A percentile compares a stretch with the other conserved stretches of the same genome.
Evolutionary conservation across 1,284 basidiomycete genomes (phyloP).

Genomic region (Rhodotorula sp.): DNA sequence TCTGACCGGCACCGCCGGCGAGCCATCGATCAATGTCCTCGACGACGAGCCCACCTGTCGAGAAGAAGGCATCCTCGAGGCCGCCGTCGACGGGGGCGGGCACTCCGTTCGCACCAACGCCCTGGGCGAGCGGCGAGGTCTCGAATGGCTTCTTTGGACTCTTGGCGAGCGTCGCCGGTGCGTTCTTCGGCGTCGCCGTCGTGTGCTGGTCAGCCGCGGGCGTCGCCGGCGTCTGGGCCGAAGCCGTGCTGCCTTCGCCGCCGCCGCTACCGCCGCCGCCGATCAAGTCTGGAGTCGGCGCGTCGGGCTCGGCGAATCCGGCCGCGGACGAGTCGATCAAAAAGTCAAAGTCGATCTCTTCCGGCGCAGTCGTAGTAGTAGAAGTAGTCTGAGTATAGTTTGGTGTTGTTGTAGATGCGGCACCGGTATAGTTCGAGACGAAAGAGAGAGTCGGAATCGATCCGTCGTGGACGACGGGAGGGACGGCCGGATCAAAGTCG

Average conservation of each 20-base stretch:
- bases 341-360: conserved; percentile 28
- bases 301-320: conserved; percentile 29
- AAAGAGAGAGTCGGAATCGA: conserved; percentile 23
- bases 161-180: not conserved
- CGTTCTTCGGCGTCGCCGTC: not conserved
- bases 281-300: not conserved
- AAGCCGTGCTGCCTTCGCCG: not conserved
- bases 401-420: not conserved
- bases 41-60: conserved; percentile 1
- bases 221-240: conserved; percentile 16
- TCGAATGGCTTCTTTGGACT: not conserved
- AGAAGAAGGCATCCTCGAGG: not conserved
- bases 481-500: conserved; percentile 23
- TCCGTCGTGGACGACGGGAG: conserved; percentile 17
- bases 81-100: not conserved
- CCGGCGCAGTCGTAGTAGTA: not conserved
- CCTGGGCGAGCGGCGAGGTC: not conserved
- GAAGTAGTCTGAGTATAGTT: not conserved
- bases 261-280: not conserved
- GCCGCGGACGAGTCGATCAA: conserved; percentile 35
- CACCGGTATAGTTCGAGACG: not conserved
- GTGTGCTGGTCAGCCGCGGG: conserved; percentile 11
- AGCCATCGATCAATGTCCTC: conserved; percentile 16
- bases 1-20: not conserved
- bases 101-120: too few relatives aligned